A percentile compares a stretch with the other conserved stretches of the same genome.
Evolutionary conservation across 129 eudicot genomes (phyloP).

Genomic region (Gnaphalium uliginosum): DNA sequence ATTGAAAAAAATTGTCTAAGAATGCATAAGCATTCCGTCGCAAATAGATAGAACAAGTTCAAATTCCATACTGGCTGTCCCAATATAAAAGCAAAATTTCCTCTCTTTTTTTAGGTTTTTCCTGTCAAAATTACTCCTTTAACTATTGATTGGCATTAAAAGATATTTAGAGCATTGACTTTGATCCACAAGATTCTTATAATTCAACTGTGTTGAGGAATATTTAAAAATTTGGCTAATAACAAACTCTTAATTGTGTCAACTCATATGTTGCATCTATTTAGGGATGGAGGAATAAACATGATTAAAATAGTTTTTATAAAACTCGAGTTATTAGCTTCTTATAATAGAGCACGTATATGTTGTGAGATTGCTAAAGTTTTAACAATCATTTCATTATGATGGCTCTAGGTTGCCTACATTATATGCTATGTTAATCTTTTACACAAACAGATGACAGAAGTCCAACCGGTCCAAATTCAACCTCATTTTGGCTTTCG

Average conservation of each 20-base stretch:
- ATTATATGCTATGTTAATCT: background rate
- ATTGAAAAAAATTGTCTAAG: background rate
- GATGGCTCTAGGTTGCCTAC: background rate
- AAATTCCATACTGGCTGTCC: background rate
- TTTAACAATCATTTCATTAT: background rate
- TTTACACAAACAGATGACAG: background rate
- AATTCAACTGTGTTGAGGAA: background rate
- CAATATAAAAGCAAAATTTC: background rate
- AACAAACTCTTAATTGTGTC: background rate
- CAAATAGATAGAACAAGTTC: background rate
- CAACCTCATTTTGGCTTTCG: background rate
- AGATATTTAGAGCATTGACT: background rate
- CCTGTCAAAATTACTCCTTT: background rate
- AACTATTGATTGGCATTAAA: background rate
- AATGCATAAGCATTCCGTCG: background rate
- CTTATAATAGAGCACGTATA: background rate
- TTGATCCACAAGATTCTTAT: constrained; percentile 1
- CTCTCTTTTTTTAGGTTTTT: too few species aligned
- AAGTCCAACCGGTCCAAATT: background rate
- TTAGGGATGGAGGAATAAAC: background rate
- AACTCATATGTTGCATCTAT: constrained; percentile 5
- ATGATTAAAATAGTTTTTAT: background rate
- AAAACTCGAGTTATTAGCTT: background rate
- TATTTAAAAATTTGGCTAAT: background rate
- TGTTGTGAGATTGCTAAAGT: background rate